Base-by-base conservation (phyloP, 2,329 filamentous ascomycete genomes). In the Penicillium sp. region DNA sequence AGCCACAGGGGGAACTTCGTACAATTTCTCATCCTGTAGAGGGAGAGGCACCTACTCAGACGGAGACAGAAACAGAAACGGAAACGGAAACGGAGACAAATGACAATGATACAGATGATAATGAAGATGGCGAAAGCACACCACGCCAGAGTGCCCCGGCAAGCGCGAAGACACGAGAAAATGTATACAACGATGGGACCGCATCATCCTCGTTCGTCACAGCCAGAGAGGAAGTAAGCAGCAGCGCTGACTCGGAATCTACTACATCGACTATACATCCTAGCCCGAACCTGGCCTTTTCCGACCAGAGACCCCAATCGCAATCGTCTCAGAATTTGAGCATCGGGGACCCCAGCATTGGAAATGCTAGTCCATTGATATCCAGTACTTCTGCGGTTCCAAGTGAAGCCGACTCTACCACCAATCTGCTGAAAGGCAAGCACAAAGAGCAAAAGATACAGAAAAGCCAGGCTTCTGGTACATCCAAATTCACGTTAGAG, bases 331-430 rank as follows among this genome's bases (percentile, higher is more conserved):
- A 60, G 44, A 57, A 51, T 11, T 52, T 62, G 48, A 62, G 51
- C 42, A 49, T 59, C 35, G 46, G 63, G 5, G 60, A 54, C n/a
- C 61, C 56, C 12, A 54, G 59, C 49, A 60, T 61, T 48, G 49
- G 59, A 45, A 63, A 62, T 50, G 44, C 56, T 25, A 63, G 55
- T 55, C 61, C 67, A 5, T 35, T 61, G 7, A 48, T 44, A 23
- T 59, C 59, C 53, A 64, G 58, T 44, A 48, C 59, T 50, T 64
- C 65, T 51, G 59, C 59, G 35, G 60, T 53, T 33, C 52, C 62
- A 47, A 73, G 69, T 55, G 71, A 73, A 41, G 53, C 66, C 31
- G 68, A 66, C 44, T 75, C 73, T 12, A 70, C 69, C 11, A 68
- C 68, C 6, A 67, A 69, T 9, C 62, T 77, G 37, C 55, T 76